Percentiles rank a stretch among this genome's conserved stretches.
Conservation (phyloP, 805 yeast genomes). For the Lachancea kluyveri region DNA sequence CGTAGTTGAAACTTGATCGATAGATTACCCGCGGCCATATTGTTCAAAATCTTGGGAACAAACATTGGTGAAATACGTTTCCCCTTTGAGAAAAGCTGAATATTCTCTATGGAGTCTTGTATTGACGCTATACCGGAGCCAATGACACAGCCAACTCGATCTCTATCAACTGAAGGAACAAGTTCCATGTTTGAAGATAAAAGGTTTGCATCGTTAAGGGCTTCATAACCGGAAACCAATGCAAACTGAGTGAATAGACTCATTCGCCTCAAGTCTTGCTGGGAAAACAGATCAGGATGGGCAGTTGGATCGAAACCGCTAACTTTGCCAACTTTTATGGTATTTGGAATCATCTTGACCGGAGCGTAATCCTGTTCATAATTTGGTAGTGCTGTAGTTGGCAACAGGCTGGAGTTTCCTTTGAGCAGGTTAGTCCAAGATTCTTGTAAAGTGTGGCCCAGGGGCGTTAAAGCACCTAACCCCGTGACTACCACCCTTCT, state of each 20-base stretch:
- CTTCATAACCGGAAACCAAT: constrained; percentile 69
- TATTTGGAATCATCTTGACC: constrained; percentile 49
- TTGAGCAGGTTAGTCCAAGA: constrained; percentile 51
- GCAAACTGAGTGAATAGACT: constrained; percentile 78
- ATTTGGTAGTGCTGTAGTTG: constrained; percentile 37
- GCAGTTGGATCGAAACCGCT: constrained; percentile 40
- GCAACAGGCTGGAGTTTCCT: constrained; percentile 51
- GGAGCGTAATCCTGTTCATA: constrained; percentile 37
- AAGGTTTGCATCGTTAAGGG: constrained; percentile 63
- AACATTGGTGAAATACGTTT: constrained; percentile 77
- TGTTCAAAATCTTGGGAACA: constrained; percentile 74
- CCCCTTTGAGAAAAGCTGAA: constrained; percentile 42
- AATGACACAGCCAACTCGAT: constrained; percentile 60
- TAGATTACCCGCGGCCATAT: constrained; percentile 93
- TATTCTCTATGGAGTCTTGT: constrained; percentile 56
- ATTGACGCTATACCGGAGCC: constrained; percentile 94
- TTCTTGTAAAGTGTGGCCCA: constrained; percentile 60
- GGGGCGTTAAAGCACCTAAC: constrained; percentile 76
- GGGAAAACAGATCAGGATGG: constrained; percentile 37
- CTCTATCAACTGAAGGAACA: constrained; percentile 22
- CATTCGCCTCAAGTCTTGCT: constrained; percentile 43
- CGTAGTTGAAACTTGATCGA: constrained; percentile 68
- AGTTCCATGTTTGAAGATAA: constrained; percentile 31
- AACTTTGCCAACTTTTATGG: constrained; percentile 62
- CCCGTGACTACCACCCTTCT: constrained; percentile 89